These are phyloP conservation scores for Termitomyces eurrhizus DNA, from an alignment of 768 basidiomycete genomes.

Conservation along the genomic window DNA sequence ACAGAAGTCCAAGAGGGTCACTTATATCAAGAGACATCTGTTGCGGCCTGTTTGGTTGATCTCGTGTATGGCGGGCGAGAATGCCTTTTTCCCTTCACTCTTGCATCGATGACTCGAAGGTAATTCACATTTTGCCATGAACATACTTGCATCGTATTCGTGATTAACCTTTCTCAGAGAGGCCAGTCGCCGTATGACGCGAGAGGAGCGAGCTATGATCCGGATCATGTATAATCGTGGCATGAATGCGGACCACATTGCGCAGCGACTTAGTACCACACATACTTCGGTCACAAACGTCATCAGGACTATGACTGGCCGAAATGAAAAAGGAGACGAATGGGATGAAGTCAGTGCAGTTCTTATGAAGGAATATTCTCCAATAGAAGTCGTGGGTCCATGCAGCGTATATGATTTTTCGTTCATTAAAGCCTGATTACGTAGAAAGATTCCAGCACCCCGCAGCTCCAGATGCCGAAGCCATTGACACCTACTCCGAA, in stretches of 20 bases:
- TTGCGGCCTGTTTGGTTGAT: background rate
- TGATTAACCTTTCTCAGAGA: background rate
- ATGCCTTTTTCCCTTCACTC: background rate
- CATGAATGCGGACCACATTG: background rate
- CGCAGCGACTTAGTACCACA: background rate
- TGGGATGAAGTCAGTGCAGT: background rate
- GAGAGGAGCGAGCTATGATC: slow-evolving; percentile 2
- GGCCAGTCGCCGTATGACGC: background rate
- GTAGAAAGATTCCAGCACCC: background rate
- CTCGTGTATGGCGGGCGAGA: background rate
- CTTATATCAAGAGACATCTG: background rate
- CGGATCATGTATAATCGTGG: slow-evolving; percentile 4
- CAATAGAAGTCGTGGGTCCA: background rate
- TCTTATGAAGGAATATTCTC: background rate
- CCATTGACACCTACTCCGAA: background rate
- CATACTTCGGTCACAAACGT: background rate
- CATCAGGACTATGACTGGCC: background rate
- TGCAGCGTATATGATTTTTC: background rate
- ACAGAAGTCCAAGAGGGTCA: background rate
- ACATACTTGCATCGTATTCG: background rate
- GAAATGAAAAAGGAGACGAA: background rate
- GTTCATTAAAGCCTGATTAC: background rate
- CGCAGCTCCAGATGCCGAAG: background rate
- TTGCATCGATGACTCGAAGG: background rate
- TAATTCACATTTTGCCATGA: background rate